Percentiles rank a stretch among this genome's conserved stretches.
phyloP scores from a whole-genome alignment of 2,329 filamentous ascomycete species.

The Lojkania enalia region DNA sequence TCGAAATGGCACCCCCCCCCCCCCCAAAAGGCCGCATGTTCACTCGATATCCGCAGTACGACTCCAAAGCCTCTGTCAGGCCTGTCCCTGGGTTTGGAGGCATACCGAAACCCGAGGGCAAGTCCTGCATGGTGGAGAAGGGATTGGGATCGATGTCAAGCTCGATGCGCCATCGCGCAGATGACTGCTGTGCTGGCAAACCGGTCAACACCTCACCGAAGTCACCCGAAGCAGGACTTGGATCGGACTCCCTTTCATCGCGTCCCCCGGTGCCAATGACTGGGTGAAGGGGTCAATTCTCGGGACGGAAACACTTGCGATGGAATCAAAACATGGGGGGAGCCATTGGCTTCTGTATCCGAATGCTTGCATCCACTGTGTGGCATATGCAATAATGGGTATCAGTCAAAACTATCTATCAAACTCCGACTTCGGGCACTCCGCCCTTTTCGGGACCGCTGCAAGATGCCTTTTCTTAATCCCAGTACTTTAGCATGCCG shows the following conservation, averaged over 20 bases:
- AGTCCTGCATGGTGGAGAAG: conserved; percentile 6
- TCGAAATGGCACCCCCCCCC: too few relatives aligned
- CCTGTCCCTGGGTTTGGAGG: background rate
- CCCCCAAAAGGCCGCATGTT: too few relatives aligned
- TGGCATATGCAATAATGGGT: too few relatives aligned
- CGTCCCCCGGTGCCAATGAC: background rate
- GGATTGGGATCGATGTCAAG: background rate
- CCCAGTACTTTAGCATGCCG: conserved; percentile 89
- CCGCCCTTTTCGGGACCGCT: too few relatives aligned
- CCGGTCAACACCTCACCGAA: conserved; percentile 5
- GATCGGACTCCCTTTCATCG: too few relatives aligned
- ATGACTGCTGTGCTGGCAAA: background rate
- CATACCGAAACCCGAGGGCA: background rate
- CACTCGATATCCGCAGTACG: too few relatives aligned
- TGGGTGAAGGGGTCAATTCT: background rate
- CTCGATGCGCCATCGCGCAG: conserved; percentile 17
- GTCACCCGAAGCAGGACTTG: background rate
- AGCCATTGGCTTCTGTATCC: background rate
- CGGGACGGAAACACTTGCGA: background rate
- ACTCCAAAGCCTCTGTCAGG: too few relatives aligned
- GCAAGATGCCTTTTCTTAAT: conserved; percentile 63
- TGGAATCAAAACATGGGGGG: background rate
- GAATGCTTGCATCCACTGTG: background rate
- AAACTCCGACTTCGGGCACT: too few relatives aligned
- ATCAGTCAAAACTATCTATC: too few relatives aligned